These are phyloP conservation scores for Musa balbisiana DNA, from an alignment of 202 grass and related monocot genomes.

Conservation along the genomic window DNA sequence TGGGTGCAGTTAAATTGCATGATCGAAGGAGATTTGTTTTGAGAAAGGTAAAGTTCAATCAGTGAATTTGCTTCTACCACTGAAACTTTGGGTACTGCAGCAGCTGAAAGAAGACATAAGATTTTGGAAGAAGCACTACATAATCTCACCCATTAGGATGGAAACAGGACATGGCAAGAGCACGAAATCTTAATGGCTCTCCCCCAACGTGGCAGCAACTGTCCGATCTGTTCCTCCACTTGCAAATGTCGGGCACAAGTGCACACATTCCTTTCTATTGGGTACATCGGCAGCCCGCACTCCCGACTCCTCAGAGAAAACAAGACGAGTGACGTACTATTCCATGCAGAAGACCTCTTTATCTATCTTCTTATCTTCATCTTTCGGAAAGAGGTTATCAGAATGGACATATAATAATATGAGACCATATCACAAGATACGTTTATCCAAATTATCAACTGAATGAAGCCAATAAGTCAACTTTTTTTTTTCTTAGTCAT, in stretches of 20 bases:
- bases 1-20: too few species aligned
- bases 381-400: background rate
- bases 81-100: too few species aligned
- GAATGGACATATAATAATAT: background rate
- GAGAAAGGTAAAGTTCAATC: too few species aligned
- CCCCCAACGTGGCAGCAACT: too few species aligned
- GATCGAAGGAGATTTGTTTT: too few species aligned
- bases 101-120: too few species aligned
- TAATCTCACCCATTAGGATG: too few species aligned
- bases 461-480: background rate
- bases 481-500: background rate
- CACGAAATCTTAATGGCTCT: too few species aligned
- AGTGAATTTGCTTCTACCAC: too few species aligned
- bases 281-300: background rate
- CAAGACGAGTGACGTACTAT: background rate
- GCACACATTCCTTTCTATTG: slow-evolving; percentile 15
- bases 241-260: background rate
- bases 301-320: slow-evolving; percentile 11
- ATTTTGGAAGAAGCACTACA: too few species aligned
- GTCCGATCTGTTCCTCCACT: background rate
- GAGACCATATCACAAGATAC: background rate
- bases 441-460: too few species aligned
- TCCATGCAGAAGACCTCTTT: background rate
- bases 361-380: background rate
- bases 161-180: too few species aligned